Evolutionary conservation across 371 early-diverging fungal species (phyloP), one percentile per base, ranked within the genome.

Genomic region (Saksenaea oblongispora): DNA sequence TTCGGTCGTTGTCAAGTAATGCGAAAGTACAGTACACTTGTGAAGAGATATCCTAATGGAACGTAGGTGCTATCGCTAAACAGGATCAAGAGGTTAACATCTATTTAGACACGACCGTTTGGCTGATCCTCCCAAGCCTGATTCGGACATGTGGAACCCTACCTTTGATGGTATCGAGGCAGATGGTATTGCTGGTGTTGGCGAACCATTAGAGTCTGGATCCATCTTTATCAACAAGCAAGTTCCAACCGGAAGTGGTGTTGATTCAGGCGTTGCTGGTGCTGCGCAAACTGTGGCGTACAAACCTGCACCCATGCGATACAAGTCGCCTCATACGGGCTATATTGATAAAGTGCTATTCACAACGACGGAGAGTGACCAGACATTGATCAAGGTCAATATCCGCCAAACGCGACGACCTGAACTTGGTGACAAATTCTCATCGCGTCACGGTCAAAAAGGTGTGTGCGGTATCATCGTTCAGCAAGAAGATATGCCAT

Each of bases 371-470:
- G 95, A 95, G 57, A 94, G 94, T 54, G 98, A 97, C 64, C 94
- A 96, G 72, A 91, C 89, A 13, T 73, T 98, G 36, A 89, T 99
- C 73, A 99, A 99, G 84, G 92, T 93, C n/a, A 84, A 93, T 26
- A 86, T 98, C 35, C 91, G 98, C 36, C 98, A 99, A 80, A 98
- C 97, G 2, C 93, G 99, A 59, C 87, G 95, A 5, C 99, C 99
- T 3, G 98, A 99, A 79, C 81, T 99, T 64, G 99, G 99, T 63
- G 99, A 99, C 81, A 99, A 99, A 85, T 99, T 99, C 81, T 95
- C 98, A 24, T 97, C 98, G 54, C 92, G 99, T 64, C 99, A 99
- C 89, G 99, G 99, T 37, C 99, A 99, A 72, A 99, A 99, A 77
- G 99, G 99, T 67, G 98, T 99, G 15, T 94, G 96, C 70, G 99